Base-by-base conservation (phyloP, 179 eudicot species). In the Vitellaria paradoxa region DNA sequence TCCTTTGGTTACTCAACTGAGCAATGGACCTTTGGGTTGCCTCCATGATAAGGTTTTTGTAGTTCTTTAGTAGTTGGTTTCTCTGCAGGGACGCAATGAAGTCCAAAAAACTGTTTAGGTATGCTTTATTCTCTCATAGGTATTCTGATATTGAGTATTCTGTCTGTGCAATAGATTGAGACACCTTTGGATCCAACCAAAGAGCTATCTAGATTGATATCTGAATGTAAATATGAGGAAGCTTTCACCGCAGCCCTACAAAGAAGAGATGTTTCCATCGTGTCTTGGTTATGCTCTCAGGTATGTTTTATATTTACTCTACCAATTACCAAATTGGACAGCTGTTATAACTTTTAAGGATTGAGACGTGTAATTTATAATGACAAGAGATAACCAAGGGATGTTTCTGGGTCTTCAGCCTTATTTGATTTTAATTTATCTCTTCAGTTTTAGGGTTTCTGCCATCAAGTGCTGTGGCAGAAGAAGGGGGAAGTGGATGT, bases 241-340 rank as follows among this genome's bases (percentile, higher is more conserved):
- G 98, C 99, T 68, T 96, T 96, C 85, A 94, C 93, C 55, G 73
- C 89, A 50, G 99, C 98, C 21, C 84, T 96, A 73, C 99, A 96
- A 74, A 92, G 96, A 81, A 96, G 94, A 79, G 98, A 96, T 75
- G 98, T 96, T 65, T 81, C 82, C 60, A 94, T 94, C 23, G 99
- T 96, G 49, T 93, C 99, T 47, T 96, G 99, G 99, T 84, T 96
- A 84, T 94, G 99, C 82, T 89, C 96, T 74, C 97, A 96, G 99
- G 99, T 94, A 89, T 68, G 71, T 46, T 55, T 62, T 70, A 49
- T 72, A 24, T 30, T 13, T 55, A n/a, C 21, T 12, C 23, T 23
- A 42, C n/a, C n/a, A n/a, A 49, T 6, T 12, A 12, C 65, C 9
- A 18, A 17, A 55, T 42, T 24, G 11, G n/a, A 37, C 24, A 65